Evolutionary conservation across 2,329 filamentous ascomycete genomes (phyloP).

Genomic region (Exophiala spinifera): DNA sequence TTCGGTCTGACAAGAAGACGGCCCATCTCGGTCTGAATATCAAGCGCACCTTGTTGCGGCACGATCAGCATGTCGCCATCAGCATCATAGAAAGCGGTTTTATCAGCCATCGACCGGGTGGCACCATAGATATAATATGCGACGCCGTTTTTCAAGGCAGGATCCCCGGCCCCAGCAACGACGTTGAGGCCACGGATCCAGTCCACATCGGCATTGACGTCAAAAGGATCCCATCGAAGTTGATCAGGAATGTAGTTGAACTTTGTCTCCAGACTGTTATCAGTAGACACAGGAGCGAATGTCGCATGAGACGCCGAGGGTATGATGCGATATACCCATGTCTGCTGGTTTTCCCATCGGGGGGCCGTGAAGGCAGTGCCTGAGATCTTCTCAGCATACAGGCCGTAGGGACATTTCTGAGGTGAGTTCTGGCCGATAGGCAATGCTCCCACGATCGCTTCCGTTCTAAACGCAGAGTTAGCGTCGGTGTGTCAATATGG

Average conservation of each 20-base stretch:
- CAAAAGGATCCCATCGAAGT: constrained; percentile 74
- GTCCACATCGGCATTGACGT: constrained; percentile 62
- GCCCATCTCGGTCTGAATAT: constrained; percentile 71
- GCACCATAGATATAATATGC: constrained; percentile 57
- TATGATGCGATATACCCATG: constrained; percentile 68
- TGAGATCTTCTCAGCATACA: constrained; percentile 77
- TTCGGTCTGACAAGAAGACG: constrained; percentile 68
- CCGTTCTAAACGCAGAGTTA: constrained; percentile 53
- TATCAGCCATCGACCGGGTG: constrained; percentile 55
- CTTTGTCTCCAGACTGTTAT: constrained; percentile 54
- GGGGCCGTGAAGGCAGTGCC: constrained; percentile 69
- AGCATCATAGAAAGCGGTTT: constrained; percentile 55
- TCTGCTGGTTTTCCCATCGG: constrained; percentile 64
- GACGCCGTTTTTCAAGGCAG: constrained; percentile 54
- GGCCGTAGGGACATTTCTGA: constrained; percentile 70
- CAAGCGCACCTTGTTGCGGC: constrained; percentile 61
- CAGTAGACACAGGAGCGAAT: constrained; percentile 42
- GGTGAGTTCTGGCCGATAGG: constrained; percentile 76
- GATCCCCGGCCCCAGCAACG: constrained; percentile 56
- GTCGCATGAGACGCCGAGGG: constrained; percentile 59
- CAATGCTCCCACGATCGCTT: constrained; percentile 70
- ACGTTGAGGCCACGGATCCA: constrained; percentile 56
- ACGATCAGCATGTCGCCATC: constrained; percentile 67
- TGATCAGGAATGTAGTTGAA: constrained; percentile 69
- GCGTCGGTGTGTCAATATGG: background rate